Percentiles rank a stretch among this genome's conserved stretches.
Evolutionary conservation across 805 yeast genomes (phyloP).

Genomic region (Candida loeiensis): DNA sequence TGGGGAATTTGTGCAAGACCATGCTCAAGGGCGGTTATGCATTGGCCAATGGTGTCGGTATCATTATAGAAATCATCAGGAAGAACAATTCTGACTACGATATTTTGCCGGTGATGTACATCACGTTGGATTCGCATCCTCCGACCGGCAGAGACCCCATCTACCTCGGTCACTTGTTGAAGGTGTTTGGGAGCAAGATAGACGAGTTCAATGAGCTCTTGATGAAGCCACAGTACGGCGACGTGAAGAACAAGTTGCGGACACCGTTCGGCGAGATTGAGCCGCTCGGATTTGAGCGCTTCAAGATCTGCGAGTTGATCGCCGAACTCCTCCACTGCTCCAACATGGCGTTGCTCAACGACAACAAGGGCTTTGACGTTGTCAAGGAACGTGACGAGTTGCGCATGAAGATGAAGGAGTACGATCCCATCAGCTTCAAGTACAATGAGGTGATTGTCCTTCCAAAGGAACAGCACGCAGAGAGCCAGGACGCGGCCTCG

Average conservation of each 20-base stretch:
- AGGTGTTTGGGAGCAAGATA: slow-evolving; percentile 38
- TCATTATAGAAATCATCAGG: slow-evolving; percentile 43
- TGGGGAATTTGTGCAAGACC: slow-evolving; percentile 33
- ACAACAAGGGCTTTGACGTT: slow-evolving; percentile 41
- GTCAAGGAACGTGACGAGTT: slow-evolving; percentile 38
- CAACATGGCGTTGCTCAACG: slow-evolving; percentile 44
- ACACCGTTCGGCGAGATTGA: slow-evolving; percentile 30
- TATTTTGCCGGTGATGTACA: slow-evolving; percentile 42
- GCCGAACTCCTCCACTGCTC: slow-evolving; percentile 47
- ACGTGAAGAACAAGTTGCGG: slow-evolving; percentile 15
- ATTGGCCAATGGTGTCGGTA: slow-evolving; percentile 48
- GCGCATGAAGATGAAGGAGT: slow-evolving; percentile 37
- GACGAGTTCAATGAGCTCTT: slow-evolving; percentile 36
- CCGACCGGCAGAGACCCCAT: slow-evolving; percentile 48
- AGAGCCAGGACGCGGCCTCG: slow-evolving; percentile 10
- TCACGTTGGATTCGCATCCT: slow-evolving; percentile 43
- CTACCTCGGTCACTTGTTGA: slow-evolving; percentile 41
- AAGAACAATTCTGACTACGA: slow-evolving; percentile 47
- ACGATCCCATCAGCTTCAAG: slow-evolving; percentile 43
- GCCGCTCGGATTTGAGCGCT: slow-evolving; percentile 45
- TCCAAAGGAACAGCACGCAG: slow-evolving; percentile 20
- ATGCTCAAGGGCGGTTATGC: slow-evolving; percentile 47
- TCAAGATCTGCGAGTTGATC: slow-evolving; percentile 44
- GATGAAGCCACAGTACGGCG: slow-evolving; percentile 19
- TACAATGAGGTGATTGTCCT: slow-evolving; percentile 42